Evolutionary conservation across 2,329 filamentous ascomycete species (phyloP).

Genomic region (Golovinomyces cichoracearum): DNA sequence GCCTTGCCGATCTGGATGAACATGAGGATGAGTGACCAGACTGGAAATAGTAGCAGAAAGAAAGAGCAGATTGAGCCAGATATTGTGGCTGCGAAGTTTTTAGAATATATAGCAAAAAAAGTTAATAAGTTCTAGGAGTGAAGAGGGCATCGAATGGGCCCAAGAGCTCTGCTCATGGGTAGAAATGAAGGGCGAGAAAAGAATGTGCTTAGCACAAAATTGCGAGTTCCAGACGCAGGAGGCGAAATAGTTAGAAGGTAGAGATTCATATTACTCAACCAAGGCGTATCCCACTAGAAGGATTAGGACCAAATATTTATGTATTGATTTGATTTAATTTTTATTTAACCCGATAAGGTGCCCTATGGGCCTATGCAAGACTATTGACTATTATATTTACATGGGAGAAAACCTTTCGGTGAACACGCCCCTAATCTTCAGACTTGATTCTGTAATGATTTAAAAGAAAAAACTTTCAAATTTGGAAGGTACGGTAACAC

Average conservation of each 20-base stretch:
- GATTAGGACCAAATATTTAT: too few species aligned
- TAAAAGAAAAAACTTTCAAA: background rate
- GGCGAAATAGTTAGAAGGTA: too few species aligned
- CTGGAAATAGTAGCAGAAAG: background rate
- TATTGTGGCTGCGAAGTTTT: background rate
- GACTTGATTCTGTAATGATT: background rate
- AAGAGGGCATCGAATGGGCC: background rate
- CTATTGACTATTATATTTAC: background rate
- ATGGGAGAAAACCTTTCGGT: background rate
- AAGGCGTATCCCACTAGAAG: background rate
- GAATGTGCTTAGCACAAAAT: background rate
- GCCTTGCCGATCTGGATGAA: background rate
- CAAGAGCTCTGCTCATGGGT: background rate
- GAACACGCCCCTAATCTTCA: background rate
- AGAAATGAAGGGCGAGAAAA: background rate
- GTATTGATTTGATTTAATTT: background rate
- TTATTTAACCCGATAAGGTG: background rate
- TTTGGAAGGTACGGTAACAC: background rate
- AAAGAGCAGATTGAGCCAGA: background rate
- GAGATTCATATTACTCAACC: background rate
- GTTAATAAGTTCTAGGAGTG: background rate
- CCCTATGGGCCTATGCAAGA: background rate
- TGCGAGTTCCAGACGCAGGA: too few species aligned
- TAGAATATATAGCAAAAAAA: background rate
- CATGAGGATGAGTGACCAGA: background rate